Base-by-base conservation (phyloP, 495 filamentous ascomycete genomes). In the Xylaria bambusicola region DNA sequence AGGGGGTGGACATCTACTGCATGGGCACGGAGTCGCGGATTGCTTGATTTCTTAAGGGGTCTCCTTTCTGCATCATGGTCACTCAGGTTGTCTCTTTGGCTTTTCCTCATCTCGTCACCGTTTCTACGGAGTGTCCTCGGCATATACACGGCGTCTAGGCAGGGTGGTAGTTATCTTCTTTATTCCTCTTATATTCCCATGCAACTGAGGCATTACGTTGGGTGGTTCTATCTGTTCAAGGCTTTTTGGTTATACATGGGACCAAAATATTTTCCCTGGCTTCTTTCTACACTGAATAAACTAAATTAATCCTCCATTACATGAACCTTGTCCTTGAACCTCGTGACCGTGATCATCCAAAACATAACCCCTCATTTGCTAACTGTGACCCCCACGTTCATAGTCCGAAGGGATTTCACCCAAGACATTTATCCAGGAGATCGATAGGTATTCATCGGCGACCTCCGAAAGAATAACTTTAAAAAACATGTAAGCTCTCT, bases 81-180 rank as follows among this genome's bases (percentile, higher is more conserved):
- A 44, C 24, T 42, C 38, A 21, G 36, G 36, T 27, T 31, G 6
- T 15, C 45, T 13, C 29, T 6, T 27, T n/a, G n/a, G n/a, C n/a
- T 4, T 42, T 23, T 41, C n/a, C 21, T 1, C 24, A 53, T 36
- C 15, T 44, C 56, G 35, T 58, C 56, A 21, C 51, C 36, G 26
- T 24, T n/a, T n/a, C n/a, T n/a, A n/a, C n/a, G n/a, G n/a, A n/a
- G n/a, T n/a, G 27, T 36, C 35, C 8, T 41, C 20, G 17, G 41
- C 55, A 58, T 56, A 58, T 56, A 46, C 31, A 46, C 17, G 53
- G 53, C 40, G 53, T 47, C 20, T 47, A 18, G 40, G 26, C 10
- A 33, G 40, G 27, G 41, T 18, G 36, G 24, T 5, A 5, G 29
- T 5, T 33, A 5, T 33, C 10, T 33, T 33, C 29, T 21, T 36